Conservation (phyloP, 2,329 filamentous ascomycete species). For the Camillea tinctor region DNA sequence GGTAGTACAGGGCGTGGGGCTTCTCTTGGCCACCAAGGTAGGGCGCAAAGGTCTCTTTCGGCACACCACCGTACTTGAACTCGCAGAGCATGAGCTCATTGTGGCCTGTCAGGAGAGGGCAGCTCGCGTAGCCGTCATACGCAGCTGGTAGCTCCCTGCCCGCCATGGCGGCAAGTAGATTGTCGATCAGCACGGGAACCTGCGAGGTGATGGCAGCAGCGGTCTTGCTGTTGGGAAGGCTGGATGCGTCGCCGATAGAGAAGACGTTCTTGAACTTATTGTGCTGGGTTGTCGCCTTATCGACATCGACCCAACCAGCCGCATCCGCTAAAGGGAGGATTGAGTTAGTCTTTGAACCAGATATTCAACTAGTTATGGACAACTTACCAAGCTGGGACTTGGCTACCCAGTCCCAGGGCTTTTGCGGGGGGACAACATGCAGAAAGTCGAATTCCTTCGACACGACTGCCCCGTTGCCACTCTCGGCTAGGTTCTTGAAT, state of each 20-base stretch:
- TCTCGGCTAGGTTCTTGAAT: slow-evolving; percentile 35
- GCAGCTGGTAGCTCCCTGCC: slow-evolving; percentile 32
- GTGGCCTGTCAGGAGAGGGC: slow-evolving; percentile 45
- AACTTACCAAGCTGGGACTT: slow-evolving; percentile 37
- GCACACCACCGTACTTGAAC: slow-evolving; percentile 47
- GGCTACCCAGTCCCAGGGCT: slow-evolving; percentile 34
- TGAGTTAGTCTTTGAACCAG: slow-evolving; percentile 39
- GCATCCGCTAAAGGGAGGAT: slow-evolving; percentile 49
- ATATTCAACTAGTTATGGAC: not conserved
- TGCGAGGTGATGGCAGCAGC: slow-evolving; percentile 45
- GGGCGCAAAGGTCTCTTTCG: slow-evolving; percentile 43
- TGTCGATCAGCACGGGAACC: slow-evolving; percentile 42
- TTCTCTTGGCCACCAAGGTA: slow-evolving; percentile 38
- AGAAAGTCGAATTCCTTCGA: slow-evolving; percentile 36
- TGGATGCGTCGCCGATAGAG: slow-evolving; percentile 40
- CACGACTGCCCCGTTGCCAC: slow-evolving; percentile 27
- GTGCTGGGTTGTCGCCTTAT: slow-evolving; percentile 35
- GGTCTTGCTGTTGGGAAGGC: slow-evolving; percentile 43
- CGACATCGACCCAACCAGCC: slow-evolving; percentile 35
- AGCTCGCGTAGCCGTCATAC: slow-evolving; percentile 46
- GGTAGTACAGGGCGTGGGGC: slow-evolving; percentile 39
- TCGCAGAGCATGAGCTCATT: slow-evolving; percentile 46
- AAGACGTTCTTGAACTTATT: slow-evolving; percentile 39
- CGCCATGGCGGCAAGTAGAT: slow-evolving; percentile 37
- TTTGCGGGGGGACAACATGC: slow-evolving; percentile 37